phyloP scores from a whole-genome alignment of 192 early-diverging fungal species.

The Powellomyces hirtus region DNA sequence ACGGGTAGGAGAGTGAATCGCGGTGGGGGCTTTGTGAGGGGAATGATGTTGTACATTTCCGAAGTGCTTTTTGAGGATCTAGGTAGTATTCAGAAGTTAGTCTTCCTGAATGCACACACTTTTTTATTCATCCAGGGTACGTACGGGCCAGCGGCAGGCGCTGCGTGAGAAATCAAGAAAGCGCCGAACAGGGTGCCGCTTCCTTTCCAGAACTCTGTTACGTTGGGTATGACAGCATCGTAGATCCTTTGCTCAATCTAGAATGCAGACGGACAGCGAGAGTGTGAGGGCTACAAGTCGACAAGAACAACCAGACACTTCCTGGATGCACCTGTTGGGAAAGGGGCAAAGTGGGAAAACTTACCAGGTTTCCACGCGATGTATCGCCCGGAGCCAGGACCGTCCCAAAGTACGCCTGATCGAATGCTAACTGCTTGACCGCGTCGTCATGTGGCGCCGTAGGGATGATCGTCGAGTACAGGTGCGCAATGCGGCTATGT shows the following conservation, averaged over 20 bases:
- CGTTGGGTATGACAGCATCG: not conserved
- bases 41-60: slow-evolving; percentile 6
- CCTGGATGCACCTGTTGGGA: no score
- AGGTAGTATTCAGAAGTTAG: not conserved
- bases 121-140: no score
- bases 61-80: not conserved
- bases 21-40: slow-evolving; percentile 1
- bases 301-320: no score
- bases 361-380: not conserved
- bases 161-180: not conserved
- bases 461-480: not conserved
- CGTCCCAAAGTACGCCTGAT: not conserved
- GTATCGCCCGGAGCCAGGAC: not conserved
- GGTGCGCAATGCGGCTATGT: not conserved
- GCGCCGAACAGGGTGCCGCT: slow-evolving; percentile 6
- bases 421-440: not conserved
- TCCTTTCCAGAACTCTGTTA: not conserved
- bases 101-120: not conserved
- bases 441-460: not conserved
- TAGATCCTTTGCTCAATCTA: not conserved
- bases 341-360: not conserved
- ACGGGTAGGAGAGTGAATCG: slow-evolving; percentile 19
- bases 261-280: not conserved
- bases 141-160: not conserved
- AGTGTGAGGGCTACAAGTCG: no score